Evolutionary conservation across 371 early-diverging fungal genomes (phyloP).

Genomic region (Mucor plumbeus): DNA sequence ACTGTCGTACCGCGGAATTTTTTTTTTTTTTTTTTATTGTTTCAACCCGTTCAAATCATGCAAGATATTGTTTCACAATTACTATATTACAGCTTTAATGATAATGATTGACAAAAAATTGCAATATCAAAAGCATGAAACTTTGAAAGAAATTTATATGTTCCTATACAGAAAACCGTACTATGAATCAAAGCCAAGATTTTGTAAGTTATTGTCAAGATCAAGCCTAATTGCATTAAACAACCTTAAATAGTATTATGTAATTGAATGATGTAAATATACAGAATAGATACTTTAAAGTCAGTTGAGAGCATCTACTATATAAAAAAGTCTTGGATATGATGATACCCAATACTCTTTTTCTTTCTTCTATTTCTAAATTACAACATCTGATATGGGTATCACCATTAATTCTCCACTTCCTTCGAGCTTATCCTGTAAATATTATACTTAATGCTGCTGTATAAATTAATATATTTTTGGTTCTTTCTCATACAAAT

Average conservation of each 20-base stretch:
- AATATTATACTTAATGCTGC: slow-evolving; percentile 1
- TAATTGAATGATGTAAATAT: slow-evolving; percentile 1
- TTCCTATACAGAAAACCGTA: too few relatives aligned
- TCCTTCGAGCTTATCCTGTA: slow-evolving; percentile 44
- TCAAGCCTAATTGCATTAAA: too few relatives aligned
- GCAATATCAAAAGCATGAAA: not conserved
- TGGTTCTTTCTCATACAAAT: not conserved
- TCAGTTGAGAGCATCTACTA: not conserved
- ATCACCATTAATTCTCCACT: slow-evolving; percentile 43
- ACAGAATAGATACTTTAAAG: not conserved
- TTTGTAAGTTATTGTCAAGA: too few relatives aligned
- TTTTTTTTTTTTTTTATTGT: not conserved
- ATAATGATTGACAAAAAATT: not conserved
- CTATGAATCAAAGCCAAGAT: too few relatives aligned
- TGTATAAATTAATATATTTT: too few relatives aligned
- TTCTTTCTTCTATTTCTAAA: not conserved
- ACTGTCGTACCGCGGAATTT: too few relatives aligned
- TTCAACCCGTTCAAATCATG: not conserved
- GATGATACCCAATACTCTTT: slow-evolving; percentile 4
- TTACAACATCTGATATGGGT: slow-evolving; percentile 2
- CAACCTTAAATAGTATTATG: not conserved
- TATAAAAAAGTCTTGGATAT: not conserved
- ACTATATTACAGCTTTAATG: not conserved
- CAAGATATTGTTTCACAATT: not conserved
- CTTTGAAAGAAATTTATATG: too few relatives aligned